phyloP scores from a whole-genome alignment of 2,329 filamentous ascomycete genomes.

The Verticillium isaacii region DNA sequence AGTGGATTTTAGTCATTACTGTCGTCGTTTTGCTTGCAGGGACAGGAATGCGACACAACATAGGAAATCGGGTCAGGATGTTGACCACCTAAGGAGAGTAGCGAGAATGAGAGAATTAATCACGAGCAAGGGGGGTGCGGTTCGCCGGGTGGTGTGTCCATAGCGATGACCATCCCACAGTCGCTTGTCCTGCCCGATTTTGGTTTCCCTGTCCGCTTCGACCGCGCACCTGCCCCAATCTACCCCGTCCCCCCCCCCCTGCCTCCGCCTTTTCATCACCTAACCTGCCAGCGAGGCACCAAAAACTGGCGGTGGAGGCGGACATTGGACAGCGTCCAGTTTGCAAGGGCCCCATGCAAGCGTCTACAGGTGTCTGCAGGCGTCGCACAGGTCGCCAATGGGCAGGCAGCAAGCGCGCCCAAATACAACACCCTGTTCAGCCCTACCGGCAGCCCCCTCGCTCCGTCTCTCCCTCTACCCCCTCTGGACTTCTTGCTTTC shows the following conservation, averaged over 20 bases:
- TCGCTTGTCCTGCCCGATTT: not conserved
- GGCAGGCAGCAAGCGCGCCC: not conserved
- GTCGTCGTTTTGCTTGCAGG: too few species aligned
- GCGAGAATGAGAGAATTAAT: not conserved
- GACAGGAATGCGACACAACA: too few species aligned
- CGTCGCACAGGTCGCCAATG: not conserved
- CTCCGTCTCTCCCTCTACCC: not conserved
- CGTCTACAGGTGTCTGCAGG: not conserved
- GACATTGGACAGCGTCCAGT: not conserved
- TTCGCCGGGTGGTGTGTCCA: not conserved
- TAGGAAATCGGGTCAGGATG: too few species aligned
- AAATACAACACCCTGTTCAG: not conserved
- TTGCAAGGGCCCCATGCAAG: not conserved
- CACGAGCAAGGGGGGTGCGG: not conserved
- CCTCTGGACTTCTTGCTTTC: not conserved
- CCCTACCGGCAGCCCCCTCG: not conserved
- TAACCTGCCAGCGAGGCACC: not conserved
- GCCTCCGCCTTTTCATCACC: slow-evolving; percentile 1
- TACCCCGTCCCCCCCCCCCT: not conserved
- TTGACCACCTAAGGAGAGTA: not conserved
- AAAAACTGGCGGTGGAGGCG: not conserved
- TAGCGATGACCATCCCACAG: not conserved
- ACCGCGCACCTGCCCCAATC: not conserved
- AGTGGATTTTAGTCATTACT: too few species aligned
- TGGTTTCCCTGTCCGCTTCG: not conserved